Evolutionary conservation across 192 early-diverging fungal species (phyloP), one percentile per base, ranked within the genome.

Genomic region (Spizellomyces sp.): DNA sequence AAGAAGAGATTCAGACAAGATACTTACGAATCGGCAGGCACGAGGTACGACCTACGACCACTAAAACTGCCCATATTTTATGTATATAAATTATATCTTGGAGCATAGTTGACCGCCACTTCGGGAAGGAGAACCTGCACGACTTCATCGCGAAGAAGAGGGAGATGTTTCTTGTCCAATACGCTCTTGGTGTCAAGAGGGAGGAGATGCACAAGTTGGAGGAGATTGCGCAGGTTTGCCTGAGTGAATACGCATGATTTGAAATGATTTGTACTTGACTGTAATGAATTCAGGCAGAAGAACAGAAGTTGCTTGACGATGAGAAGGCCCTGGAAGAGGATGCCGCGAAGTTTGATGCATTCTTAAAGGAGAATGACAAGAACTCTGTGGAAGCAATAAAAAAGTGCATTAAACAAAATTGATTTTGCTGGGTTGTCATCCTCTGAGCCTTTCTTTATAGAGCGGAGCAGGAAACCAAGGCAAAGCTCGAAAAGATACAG

Each of bases 361-460:
- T 87, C 48, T 73, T 87, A 58, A 87, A 85, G 62, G 85, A 87
- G 65, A 87, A 87, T 63, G 85, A 87, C 67, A 83, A 85, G 62
- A 87, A 87, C 65, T 85, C 83, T 9, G 85, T 87, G 27, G 83
- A 87, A 61, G 85, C 85, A 0, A 87, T 87, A 63, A 87, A 87
- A 77, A 75, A 65, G 79, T 84, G 66, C 2, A 9, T 4, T 44
- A 17, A 10, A 19, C 45, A 64, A 41, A 48, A 6, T 17, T 52
- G 14, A 4, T 3, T 22, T 36, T 57, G 44, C 22, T 27, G 12
- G 22, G 14, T 61, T 0, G 15, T 27, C 59, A 12, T 36, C 59
- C 22, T 2, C 12, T 14, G 12, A 41, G 12, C 5, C 15, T 22
- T 50, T 17, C 57, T 21, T 12, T 9, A 21, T n/a, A 86, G 84